Conservation (phyloP, 768 basidiomycete genomes). For the Termitomyces sp. region DNA sequence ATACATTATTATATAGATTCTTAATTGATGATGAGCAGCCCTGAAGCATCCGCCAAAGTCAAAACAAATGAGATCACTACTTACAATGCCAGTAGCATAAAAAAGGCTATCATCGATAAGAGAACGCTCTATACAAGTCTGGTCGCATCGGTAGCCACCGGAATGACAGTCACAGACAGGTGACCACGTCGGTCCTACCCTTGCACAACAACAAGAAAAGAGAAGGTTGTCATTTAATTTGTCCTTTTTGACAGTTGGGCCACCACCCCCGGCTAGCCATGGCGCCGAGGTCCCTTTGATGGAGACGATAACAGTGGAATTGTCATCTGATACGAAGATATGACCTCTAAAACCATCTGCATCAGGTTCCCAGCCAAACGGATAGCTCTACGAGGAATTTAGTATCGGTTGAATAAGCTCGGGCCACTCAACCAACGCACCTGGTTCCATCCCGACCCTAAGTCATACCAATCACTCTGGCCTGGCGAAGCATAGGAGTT, state of each 20-base stretch:
- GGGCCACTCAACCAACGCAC: conserved; percentile 26
- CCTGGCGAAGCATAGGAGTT: conserved; percentile 66
- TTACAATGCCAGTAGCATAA: conserved; percentile 78
- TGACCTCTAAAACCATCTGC: conserved; percentile 93
- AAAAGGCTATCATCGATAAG: conserved; percentile 81
- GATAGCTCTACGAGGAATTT: conserved; percentile 38
- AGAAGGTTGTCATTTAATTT: conserved; percentile 94
- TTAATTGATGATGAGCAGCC: background rate
- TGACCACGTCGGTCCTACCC: conserved; percentile 91
- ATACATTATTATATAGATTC: conserved; percentile 92
- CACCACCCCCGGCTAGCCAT: conserved; percentile 60
- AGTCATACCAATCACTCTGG: conserved; percentile 64
- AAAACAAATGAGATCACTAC: conserved; percentile 19
- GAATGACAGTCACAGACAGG: conserved; percentile 87
- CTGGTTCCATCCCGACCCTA: conserved; percentile 56
- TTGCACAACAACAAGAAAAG: conserved; percentile 94
- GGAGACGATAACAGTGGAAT: conserved; percentile 80
- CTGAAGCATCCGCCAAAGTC: background rate
- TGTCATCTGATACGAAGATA: conserved; percentile 78
- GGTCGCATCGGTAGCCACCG: conserved; percentile 70
- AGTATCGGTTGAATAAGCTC: background rate
- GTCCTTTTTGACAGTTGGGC: conserved; percentile 83
- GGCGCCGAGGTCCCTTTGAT: conserved; percentile 92
- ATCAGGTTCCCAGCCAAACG: conserved; percentile 87
- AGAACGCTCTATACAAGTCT: conserved; percentile 73